Percentiles rank a stretch among this genome's conserved stretches.
Evolutionary conservation across 2,329 filamentous ascomycete species (phyloP).

Genomic region (Penicillium sp.): DNA sequence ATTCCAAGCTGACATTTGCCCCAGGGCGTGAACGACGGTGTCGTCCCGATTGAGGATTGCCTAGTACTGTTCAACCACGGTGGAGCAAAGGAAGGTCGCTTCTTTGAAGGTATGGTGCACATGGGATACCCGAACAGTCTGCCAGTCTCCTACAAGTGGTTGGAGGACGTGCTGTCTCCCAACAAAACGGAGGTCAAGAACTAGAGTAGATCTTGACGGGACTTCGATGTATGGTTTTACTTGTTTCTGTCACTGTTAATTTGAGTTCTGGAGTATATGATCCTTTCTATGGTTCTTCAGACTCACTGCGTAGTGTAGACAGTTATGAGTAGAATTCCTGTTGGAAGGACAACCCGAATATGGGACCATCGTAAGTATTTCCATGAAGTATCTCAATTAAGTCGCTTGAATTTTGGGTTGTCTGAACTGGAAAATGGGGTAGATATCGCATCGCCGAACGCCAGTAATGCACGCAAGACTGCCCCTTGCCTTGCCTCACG

Average conservation of each 20-base stretch:
- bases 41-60: conserved; percentile 69
- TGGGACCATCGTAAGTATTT: background rate
- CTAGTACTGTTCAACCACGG: conserved; percentile 66
- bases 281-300: background rate
- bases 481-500: conserved; percentile 5
- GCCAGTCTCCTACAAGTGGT: conserved; percentile 39
- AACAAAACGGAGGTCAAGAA: conserved; percentile 23
- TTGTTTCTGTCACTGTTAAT: background rate
- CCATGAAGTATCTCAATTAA: background rate
- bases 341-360: background rate
- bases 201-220: conserved; percentile 4
- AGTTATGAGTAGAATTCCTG: background rate
- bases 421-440: conserved; percentile 7
- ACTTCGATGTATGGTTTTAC: background rate
- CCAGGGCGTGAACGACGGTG: conserved; percentile 62
- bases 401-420: background rate
- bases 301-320: background rate
- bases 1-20: background rate
- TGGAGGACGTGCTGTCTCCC: conserved; percentile 32
- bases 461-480: conserved; percentile 29
- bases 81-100: conserved; percentile 63
- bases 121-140: conserved; percentile 64
- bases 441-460: conserved; percentile 23
- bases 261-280: background rate
- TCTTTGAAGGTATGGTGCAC: conserved; percentile 62